Conservation (phyloP, 2,329 filamentous ascomycete species). For the Hypoxylon sp. region DNA sequence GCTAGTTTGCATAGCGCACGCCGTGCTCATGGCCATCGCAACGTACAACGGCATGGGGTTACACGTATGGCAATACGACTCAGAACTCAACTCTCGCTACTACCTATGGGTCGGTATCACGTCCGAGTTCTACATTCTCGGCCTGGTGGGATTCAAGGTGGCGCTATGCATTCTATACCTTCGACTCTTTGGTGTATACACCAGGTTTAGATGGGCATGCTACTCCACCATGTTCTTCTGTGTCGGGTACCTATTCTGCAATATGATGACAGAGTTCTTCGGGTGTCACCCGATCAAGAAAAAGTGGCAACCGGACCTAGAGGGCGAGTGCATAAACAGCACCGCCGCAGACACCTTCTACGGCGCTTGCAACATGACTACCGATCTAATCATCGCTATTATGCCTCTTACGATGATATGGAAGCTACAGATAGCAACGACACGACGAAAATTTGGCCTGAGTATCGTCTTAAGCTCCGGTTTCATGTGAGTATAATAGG, state of each 20-base stretch:
- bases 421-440: constrained; percentile 39
- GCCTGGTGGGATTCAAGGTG: constrained; percentile 41
- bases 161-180: constrained; percentile 42
- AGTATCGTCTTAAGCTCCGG: constrained; percentile 42
- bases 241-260: constrained; percentile 70
- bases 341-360: constrained; percentile 33
- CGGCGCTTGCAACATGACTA: constrained; percentile 42
- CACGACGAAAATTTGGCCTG: constrained; percentile 39
- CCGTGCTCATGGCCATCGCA: constrained; percentile 43
- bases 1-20: constrained; percentile 34
- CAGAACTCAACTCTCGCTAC: constrained; percentile 40
- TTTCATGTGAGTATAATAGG: constrained; percentile 37
- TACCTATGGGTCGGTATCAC: constrained; percentile 44
- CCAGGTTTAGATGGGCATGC: constrained; percentile 37
- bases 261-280: constrained; percentile 57
- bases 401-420: constrained; percentile 44
- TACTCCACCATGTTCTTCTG: constrained; percentile 47
- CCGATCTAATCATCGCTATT: constrained; percentile 43
- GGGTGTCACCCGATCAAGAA: constrained; percentile 44
- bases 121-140: constrained; percentile 43
- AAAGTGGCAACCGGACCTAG: constrained; percentile 39
- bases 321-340: constrained; percentile 41
- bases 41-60: constrained; percentile 45
- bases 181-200: constrained; percentile 42
- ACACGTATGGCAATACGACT: constrained; percentile 43